Conservation (phyloP, 306 rosid genomes). For the Trichosanthes cucumerina region DNA sequence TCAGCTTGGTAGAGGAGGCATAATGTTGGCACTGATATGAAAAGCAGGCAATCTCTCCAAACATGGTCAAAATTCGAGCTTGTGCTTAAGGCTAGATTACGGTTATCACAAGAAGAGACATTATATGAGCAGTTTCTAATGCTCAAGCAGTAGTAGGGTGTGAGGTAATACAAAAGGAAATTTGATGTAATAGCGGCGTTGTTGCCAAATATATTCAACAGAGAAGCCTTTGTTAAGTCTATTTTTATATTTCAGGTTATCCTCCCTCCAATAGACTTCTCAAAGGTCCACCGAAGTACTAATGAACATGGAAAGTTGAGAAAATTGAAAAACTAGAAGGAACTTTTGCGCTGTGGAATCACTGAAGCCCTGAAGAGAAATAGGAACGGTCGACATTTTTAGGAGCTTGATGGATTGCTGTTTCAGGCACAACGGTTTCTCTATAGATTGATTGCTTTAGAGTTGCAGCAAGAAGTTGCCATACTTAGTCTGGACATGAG, state of each 20-base stretch:
- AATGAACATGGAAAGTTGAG: neutral
- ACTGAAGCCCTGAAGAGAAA: neutral
- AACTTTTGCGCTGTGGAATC: neutral
- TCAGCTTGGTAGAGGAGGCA: too few species aligned
- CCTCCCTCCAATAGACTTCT: neutral
- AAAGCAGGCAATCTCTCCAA: too few species aligned
- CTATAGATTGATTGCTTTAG: neutral
- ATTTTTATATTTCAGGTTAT: neutral
- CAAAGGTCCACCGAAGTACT: neutral
- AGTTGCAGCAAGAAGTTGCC: neutral
- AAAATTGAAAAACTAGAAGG: neutral
- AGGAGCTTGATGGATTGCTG: neutral
- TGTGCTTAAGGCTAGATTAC: too few species aligned
- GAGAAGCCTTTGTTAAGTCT: neutral
- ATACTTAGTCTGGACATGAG: neutral
- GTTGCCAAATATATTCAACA: neutral
- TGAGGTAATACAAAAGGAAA: too few species aligned
- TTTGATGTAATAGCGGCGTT: too few species aligned
- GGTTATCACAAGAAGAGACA: too few species aligned
- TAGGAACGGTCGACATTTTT: neutral
- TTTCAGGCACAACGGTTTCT: neutral
- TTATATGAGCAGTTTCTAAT: too few species aligned
- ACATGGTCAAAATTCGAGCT: too few species aligned
- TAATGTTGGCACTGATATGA: too few species aligned
- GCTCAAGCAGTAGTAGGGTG: too few species aligned